Percentiles rank a stretch among this genome's conserved stretches.
phyloP scores from a whole-genome alignment of 2,329 filamentous ascomycete genomes.

The Samsoniella hepiali region DNA sequence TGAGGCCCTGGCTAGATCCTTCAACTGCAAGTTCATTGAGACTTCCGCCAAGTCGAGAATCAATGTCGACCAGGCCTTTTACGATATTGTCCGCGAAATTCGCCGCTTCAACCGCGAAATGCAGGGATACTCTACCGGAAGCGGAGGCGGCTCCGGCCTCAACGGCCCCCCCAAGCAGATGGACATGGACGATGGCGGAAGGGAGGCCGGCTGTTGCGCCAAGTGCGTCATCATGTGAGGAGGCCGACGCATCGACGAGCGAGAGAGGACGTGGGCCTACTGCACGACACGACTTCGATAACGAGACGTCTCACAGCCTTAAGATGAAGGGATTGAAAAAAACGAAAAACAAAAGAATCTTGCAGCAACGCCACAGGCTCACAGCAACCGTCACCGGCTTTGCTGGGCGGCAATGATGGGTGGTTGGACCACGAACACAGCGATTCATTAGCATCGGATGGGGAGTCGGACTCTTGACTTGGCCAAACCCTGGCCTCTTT shows the following conservation, averaged over 20 bases:
- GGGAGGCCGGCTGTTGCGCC: slow-evolving; percentile 74
- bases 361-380: slow-evolving; percentile 9
- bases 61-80: slow-evolving; percentile 98
- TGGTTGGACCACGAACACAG: slow-evolving; percentile 23
- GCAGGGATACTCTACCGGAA: slow-evolving; percentile 76
- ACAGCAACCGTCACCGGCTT: background rate
- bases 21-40: slow-evolving; percentile 98
- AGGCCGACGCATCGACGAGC: slow-evolving; percentile 1
- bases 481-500: slow-evolving; percentile 26
- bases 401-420: slow-evolving; percentile 8
- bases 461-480: slow-evolving; percentile 38
- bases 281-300: slow-evolving; percentile 9
- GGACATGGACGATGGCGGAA: slow-evolving; percentile 69
- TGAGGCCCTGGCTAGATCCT: slow-evolving; percentile 77
- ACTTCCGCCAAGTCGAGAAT: slow-evolving; percentile 97
- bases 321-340: slow-evolving; percentile 3
- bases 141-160: slow-evolving; percentile 59
- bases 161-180: slow-evolving; percentile 68
- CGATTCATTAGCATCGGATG: slow-evolving; percentile 37
- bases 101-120: slow-evolving; percentile 98
- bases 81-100: slow-evolving; percentile 97
- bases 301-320: slow-evolving; percentile 5
- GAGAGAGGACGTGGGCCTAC: slow-evolving; percentile 3
- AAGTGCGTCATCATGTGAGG: slow-evolving; percentile 85
- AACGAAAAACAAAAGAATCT: slow-evolving; percentile 4